These are phyloP conservation scores for Ophiorrhiza pumila DNA, from an alignment of 257 asterid genomes.

Conservation along the genomic window DNA sequence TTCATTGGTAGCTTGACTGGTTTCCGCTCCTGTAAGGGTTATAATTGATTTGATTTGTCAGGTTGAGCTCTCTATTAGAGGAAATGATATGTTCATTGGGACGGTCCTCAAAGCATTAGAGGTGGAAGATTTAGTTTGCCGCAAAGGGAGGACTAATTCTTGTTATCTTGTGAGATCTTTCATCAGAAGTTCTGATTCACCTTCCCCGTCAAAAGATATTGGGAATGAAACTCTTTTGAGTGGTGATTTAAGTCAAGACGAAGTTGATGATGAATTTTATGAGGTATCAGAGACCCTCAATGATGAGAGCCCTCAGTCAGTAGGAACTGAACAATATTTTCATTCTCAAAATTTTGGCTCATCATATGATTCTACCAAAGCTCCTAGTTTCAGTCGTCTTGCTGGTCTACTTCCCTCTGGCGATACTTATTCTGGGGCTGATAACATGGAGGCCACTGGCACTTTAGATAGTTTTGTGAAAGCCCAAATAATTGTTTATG, in stretches of 20 bases:
- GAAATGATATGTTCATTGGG: conserved; percentile 77
- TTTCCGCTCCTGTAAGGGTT: conserved; percentile 19
- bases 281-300: conserved; percentile 83
- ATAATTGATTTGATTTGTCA: conserved; percentile 33
- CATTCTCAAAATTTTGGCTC: conserved; percentile 23
- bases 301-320: conserved; percentile 61
- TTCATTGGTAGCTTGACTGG: conserved; percentile 9
- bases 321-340: conserved; percentile 23
- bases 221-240: conserved; percentile 31
- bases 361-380: conserved; percentile 37
- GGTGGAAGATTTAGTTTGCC: conserved; percentile 72
- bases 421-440: conserved; percentile 41
- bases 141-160: conserved; percentile 40
- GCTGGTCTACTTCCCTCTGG: conserved; percentile 69
- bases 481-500: conserved; percentile 77
- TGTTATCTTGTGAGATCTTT: conserved; percentile 80
- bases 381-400: conserved; percentile 71
- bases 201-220: conserved; percentile 40
- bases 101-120: conserved; percentile 85
- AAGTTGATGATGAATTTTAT: conserved; percentile 86
- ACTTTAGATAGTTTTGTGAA: conserved; percentile 83
- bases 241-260: conserved; percentile 45
- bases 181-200: conserved; percentile 59
- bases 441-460: conserved; percentile 42
- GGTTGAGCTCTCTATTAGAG: conserved; percentile 84